Conservation (phyloP, 495 filamentous ascomycete genomes). For the Cairneyella variabilis region DNA sequence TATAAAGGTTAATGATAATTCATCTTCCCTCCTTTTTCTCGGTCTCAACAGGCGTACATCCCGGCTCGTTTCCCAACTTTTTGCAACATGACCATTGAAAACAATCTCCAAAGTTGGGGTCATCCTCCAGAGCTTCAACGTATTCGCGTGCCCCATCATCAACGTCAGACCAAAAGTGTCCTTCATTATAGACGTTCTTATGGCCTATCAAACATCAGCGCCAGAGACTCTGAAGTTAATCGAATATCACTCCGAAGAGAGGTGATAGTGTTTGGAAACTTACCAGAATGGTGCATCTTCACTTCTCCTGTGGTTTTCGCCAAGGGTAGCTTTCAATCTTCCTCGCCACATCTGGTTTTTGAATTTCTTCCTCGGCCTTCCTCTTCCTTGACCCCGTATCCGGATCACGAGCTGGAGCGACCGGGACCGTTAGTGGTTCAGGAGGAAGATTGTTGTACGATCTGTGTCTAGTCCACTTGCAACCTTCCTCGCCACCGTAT, state of each 20-base stretch:
- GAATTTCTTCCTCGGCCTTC: neutral
- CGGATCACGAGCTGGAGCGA: neutral
- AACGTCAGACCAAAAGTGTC: neutral
- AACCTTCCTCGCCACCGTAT: conserved; percentile 30
- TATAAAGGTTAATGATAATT: neutral
- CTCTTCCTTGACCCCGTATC: neutral
- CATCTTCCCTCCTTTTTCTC: neutral
- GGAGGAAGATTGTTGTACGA: neutral
- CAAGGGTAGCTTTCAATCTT: neutral
- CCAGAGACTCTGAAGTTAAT: too few species aligned
- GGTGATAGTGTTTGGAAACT: too few species aligned
- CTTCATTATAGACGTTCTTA: neutral
- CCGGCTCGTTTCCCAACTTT: neutral
- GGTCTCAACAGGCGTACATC: too few species aligned
- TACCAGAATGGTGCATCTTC: neutral
- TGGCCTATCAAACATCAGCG: too few species aligned
- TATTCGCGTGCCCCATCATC: neutral
- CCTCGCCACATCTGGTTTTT: neutral
- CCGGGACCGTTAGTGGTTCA: neutral
- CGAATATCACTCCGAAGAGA: too few species aligned
- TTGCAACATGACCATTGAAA: conserved; percentile 7
- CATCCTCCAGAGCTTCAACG: neutral
- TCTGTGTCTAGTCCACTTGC: conserved; percentile 13
- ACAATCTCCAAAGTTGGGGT: neutral
- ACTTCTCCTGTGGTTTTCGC: neutral